Evolutionary conservation across 495 filamentous ascomycete species (phyloP).

Genomic region (Xylaria cubensis): DNA sequence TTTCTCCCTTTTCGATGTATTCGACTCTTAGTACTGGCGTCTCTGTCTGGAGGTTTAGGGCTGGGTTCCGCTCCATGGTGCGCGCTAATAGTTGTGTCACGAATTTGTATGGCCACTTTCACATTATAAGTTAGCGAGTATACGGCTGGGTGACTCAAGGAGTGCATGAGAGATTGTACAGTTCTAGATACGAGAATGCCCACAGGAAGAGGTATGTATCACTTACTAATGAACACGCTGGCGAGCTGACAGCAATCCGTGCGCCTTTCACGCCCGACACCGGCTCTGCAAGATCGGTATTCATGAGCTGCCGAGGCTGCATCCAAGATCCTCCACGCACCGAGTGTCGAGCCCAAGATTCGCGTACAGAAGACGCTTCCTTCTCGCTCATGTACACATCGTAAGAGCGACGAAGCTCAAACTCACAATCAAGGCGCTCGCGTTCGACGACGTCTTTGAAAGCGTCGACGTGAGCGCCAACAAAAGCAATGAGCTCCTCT

Average conservation of each 20-base stretch:
- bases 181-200: too few relatives aligned
- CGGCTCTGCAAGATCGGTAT: neutral
- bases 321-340: neutral
- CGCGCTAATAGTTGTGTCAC: slow-evolving; percentile 22
- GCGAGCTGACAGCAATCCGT: neutral
- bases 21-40: slow-evolving; percentile 30
- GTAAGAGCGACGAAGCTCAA: slow-evolving; percentile 40
- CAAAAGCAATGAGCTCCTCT: slow-evolving; percentile 34
- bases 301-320: neutral
- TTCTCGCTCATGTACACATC: slow-evolving; percentile 42
- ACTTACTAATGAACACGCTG: slow-evolving; percentile 19
- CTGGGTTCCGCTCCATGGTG: slow-evolving; percentile 17
- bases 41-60: slow-evolving; percentile 23
- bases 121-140: slow-evolving; percentile 40
- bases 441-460: slow-evolving; percentile 46
- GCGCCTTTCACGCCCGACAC: slow-evolving; percentile 13
- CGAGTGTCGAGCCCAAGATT: neutral
- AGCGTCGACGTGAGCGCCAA: slow-evolving; percentile 37
- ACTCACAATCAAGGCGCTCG: slow-evolving; percentile 42
- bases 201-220: neutral
- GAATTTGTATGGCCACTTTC: slow-evolving; percentile 30
- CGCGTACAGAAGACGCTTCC: slow-evolving; percentile 38
- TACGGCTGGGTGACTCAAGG: neutral
- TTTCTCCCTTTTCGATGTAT: neutral
- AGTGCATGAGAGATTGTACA: neutral